phyloP scores from a whole-genome alignment of 2,329 filamentous ascomycete species.

The Fusarium sublunatum region DNA sequence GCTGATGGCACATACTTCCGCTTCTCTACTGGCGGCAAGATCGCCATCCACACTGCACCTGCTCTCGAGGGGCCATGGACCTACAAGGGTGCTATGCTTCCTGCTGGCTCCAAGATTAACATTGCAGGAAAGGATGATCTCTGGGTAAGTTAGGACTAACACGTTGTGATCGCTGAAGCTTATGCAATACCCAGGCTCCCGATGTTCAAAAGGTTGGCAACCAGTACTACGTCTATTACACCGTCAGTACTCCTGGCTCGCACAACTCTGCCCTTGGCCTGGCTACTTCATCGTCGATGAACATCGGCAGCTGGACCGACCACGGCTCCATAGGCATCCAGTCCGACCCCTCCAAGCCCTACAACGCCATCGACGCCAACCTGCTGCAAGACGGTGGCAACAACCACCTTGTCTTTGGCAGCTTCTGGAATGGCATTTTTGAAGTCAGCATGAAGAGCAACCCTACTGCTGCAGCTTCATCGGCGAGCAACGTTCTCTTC shows the following conservation, averaged over 20 bases:
- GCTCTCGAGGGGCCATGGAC: conserved; percentile 56
- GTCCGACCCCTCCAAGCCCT: conserved; percentile 57
- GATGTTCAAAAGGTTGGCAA: conserved; percentile 57
- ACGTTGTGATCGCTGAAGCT: background rate
- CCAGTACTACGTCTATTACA: conserved; percentile 75
- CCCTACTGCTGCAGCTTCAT: conserved; percentile 44
- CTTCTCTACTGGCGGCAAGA: conserved; percentile 56
- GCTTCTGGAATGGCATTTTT: conserved; percentile 75
- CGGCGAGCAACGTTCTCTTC: conserved; percentile 25
- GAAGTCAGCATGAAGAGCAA: conserved; percentile 62
- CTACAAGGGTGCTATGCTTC: conserved; percentile 53
- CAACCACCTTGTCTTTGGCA: conserved; percentile 69
- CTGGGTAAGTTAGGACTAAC: conserved; percentile 52
- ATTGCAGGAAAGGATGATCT: conserved; percentile 55
- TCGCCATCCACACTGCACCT: conserved; percentile 53
- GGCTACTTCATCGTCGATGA: conserved; percentile 58
- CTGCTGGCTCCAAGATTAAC: conserved; percentile 53
- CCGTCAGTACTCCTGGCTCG: conserved; percentile 69
- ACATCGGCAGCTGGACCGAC: conserved; percentile 69
- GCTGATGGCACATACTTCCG: conserved; percentile 57
- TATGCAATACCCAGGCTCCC: conserved; percentile 14
- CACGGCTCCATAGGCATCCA: conserved; percentile 65
- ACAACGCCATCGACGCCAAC: conserved; percentile 72
- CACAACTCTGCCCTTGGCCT: conserved; percentile 72
- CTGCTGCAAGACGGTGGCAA: conserved; percentile 61